Percentiles rank a stretch among this genome's conserved stretches.
Evolutionary conservation across 805 yeast species (phyloP).

Genomic region (Cyberlindnera xishuangbannaensis): DNA sequence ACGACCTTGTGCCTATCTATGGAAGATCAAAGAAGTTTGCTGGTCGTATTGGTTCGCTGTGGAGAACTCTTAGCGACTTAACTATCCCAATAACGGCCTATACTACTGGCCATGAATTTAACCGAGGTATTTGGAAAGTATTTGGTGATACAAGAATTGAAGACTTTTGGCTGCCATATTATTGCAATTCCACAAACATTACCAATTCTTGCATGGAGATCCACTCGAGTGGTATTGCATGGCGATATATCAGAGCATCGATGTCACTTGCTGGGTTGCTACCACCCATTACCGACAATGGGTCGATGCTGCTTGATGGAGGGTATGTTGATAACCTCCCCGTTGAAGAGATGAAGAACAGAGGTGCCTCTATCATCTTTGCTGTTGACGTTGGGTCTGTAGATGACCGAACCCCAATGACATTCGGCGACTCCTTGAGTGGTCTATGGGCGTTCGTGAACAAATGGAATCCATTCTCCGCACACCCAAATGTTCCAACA

Average conservation of each 20-base stretch:
- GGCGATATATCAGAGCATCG: conserved; percentile 94
- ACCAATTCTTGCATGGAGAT: conserved; percentile 94
- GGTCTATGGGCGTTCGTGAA: conserved; percentile 89
- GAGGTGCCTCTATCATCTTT: conserved; percentile 81
- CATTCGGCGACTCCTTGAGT: conserved; percentile 86
- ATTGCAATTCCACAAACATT: conserved; percentile 88
- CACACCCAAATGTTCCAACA: conserved; percentile 82
- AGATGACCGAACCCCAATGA: conserved; percentile 86
- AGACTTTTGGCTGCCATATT: conserved; percentile 90
- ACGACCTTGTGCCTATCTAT: conserved; percentile 84
- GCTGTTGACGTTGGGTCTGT: conserved; percentile 96
- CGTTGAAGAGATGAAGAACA: conserved; percentile 82
- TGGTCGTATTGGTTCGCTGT: conserved; percentile 70
- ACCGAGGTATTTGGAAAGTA: conserved; percentile 95
- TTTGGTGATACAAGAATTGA: conserved; percentile 91
- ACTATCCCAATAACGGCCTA: conserved; percentile 94
- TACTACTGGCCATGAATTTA: conserved; percentile 95
- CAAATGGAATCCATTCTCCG: conserved; percentile 85
- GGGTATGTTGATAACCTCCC: conserved; percentile 94
- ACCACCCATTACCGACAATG: conserved; percentile 85
- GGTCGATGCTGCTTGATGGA: conserved; percentile 91
- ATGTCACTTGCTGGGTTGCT: conserved; percentile 93
- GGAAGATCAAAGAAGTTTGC: conserved; percentile 87
- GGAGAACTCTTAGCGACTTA: conserved; percentile 81
- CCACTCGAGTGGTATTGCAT: conserved; percentile 86